A percentile compares a stretch with the other conserved stretches of the same genome.
Conservation (phyloP, 106 monocot species). For the Allium sativum region DNA sequence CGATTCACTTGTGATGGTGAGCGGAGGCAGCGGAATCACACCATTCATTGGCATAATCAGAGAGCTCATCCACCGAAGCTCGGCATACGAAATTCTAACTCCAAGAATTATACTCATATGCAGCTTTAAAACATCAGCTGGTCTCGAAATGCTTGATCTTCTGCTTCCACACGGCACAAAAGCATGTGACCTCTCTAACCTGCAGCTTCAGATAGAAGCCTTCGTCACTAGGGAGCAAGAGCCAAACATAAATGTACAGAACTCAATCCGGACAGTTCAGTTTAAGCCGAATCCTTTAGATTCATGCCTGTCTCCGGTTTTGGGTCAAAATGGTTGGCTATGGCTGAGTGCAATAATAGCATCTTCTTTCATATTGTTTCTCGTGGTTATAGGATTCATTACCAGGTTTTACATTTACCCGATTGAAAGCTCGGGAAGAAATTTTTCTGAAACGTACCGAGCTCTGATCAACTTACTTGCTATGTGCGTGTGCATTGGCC, state of each 20-base stretch:
- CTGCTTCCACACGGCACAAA: constrained; percentile 37
- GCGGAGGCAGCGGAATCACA: constrained; percentile 85
- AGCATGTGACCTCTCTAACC: constrained; percentile 32
- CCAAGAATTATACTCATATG: constrained; percentile 57
- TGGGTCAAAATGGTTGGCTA: constrained; percentile 64
- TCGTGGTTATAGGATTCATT: constrained; percentile 40
- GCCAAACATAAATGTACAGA: not conserved
- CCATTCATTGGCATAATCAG: constrained; percentile 79
- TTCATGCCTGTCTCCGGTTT: constrained; percentile 40
- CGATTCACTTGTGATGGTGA: constrained; percentile 59
- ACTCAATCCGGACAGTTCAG: constrained; percentile 33
- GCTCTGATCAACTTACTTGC: constrained; percentile 35
- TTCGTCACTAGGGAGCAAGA: constrained; percentile 61
- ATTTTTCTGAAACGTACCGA: constrained; percentile 14
- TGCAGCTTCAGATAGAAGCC: constrained; percentile 41
- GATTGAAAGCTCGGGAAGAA: constrained; percentile 25
- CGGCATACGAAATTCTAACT: not conserved
- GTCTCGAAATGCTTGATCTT: constrained; percentile 71
- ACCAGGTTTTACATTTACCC: constrained; percentile 60
- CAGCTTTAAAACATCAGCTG: constrained; percentile 47
- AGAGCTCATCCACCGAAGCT: constrained; percentile 43
- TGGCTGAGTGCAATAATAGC: constrained; percentile 52
- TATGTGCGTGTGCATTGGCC: constrained; percentile 27
- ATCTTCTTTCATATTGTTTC: constrained; percentile 44
- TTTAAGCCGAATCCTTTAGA: constrained; percentile 53